Percentiles rank a stretch among this genome's conserved stretches.
Conservation (phyloP, 225 moss, liverwort and hornwort species). For the Polytrichum commune region DNA sequence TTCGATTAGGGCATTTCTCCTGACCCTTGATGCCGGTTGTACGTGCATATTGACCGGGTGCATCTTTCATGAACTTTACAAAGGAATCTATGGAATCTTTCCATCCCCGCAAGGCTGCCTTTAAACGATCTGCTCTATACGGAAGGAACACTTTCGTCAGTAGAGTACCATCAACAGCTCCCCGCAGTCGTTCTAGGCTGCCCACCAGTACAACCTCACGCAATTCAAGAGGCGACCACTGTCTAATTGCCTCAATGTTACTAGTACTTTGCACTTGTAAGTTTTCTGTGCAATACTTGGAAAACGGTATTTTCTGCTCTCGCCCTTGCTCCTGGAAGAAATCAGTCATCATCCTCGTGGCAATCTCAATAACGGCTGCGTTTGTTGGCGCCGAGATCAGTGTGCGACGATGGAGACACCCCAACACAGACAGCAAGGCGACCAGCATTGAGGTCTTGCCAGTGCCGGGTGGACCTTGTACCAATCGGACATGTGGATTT, state of each 20-base stretch:
- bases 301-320: slow-evolving; percentile 16
- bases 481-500: slow-evolving; percentile 24
- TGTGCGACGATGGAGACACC: slow-evolving; percentile 19
- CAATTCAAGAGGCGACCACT: slow-evolving; percentile 1
- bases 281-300: slow-evolving; percentile 16
- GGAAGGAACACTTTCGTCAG: slow-evolving; percentile 54
- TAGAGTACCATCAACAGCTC: slow-evolving; percentile 19
- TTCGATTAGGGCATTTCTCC: neutral
- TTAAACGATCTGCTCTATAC: slow-evolving; percentile 41
- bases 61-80: slow-evolving; percentile 23
- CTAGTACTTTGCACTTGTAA: neutral
- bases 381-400: slow-evolving; percentile 43
- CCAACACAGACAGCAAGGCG: slow-evolving; percentile 29
- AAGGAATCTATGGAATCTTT: slow-evolving; percentile 13
- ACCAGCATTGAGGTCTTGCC: slow-evolving; percentile 48
- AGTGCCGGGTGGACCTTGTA: slow-evolving; percentile 52
- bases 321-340: slow-evolving; percentile 8
- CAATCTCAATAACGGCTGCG: slow-evolving; percentile 30
- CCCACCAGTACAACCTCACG: slow-evolving; percentile 26
- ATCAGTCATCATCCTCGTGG: slow-evolving; percentile 18
- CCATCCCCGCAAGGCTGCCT: slow-evolving; percentile 56
- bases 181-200: slow-evolving; percentile 22
- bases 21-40: neutral
- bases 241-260: too few species aligned
- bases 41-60: slow-evolving; percentile 3